Base-by-base conservation (phyloP, 805 yeast species). In the Ogataea methylovora region DNA sequence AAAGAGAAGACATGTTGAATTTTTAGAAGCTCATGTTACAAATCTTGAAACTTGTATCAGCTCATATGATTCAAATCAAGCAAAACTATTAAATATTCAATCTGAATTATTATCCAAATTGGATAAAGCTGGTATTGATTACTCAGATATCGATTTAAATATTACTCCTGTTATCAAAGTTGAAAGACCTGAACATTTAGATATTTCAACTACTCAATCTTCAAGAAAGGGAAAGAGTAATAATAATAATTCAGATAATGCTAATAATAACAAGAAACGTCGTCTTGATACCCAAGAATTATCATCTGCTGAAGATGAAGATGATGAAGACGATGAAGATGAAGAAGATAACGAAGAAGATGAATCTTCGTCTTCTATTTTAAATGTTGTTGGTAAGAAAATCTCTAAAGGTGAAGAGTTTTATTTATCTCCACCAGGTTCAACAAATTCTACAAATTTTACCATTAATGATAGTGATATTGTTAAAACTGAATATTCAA, bases 1-100 rank as follows among this genome's bases (percentile, higher is more conserved):
- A 74, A 90, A 90, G 73, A 75, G 97, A 55, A 76, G 79, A 53
- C 95, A 90, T 54, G 81, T 92, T 37, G 95, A 87, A 59, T 77
- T 74, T 42, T 69, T 92, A 45, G 97, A 90, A 59, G 57, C 65
- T 25, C 74, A 73, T 44, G 77, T 71, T 25, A 46, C 54, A 27
- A 52, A 58, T 23, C 58, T 74, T 45, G 76, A 68, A 41, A 21
- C 30, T 19, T 35, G 43, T 16, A 26, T 48, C 4, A 13, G 30
- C 2, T 27, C 30, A 8, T 46, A 40, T 26, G 38, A 44, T 23
- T 15, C 29, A 5, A 44, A 45, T 26, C 44, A 52, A 29, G 18
- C 25, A 3, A 36, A 34, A 8, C 17, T 49, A 17, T 24, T 32
- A 4, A 17, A 29, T 15, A 34, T 41, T 22, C 49, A 51, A 35